Conservation (phyloP, 1,284 basidiomycete species). For the Malassezia yamatoensis region DNA sequence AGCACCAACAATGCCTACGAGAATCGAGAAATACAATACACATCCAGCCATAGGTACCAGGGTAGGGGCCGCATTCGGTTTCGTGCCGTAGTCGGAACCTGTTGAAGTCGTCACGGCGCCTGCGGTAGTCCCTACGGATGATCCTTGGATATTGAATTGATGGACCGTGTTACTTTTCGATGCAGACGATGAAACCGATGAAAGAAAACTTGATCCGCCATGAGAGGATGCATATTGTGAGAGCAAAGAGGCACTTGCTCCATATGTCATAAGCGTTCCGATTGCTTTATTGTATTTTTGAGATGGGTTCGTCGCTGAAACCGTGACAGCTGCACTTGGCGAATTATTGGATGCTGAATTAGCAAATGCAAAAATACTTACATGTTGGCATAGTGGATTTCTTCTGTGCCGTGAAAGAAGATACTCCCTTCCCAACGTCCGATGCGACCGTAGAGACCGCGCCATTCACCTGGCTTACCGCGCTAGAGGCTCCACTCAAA, state of each 20-base stretch:
- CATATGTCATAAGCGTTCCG: conserved; percentile 10
- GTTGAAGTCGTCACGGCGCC: no score
- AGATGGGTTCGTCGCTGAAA: neutral
- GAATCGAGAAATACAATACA: no score
- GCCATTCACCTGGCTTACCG: neutral
- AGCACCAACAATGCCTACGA: neutral
- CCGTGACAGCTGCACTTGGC: neutral
- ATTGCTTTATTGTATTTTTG: conserved; percentile 12
- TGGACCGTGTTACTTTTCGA: neutral
- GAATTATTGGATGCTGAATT: neutral
- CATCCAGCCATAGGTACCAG: no score
- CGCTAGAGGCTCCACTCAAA: neutral
- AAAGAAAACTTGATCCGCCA: neutral
- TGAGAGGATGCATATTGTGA: neutral
- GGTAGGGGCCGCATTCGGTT: no score
- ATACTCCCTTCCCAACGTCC: neutral
- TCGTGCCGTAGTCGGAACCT: no score
- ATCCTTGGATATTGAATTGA: neutral
- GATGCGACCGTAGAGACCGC: neutral
- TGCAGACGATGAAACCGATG: neutral
- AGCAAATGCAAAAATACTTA: neutral
- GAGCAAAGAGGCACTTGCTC: neutral
- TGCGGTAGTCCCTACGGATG: neutral
- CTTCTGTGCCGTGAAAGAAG: neutral
- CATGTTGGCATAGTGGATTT: neutral